Evolutionary conservation across 306 rosid species (phyloP), one percentile per base, ranked within the genome.

Genomic region (Malus sieversii): DNA sequence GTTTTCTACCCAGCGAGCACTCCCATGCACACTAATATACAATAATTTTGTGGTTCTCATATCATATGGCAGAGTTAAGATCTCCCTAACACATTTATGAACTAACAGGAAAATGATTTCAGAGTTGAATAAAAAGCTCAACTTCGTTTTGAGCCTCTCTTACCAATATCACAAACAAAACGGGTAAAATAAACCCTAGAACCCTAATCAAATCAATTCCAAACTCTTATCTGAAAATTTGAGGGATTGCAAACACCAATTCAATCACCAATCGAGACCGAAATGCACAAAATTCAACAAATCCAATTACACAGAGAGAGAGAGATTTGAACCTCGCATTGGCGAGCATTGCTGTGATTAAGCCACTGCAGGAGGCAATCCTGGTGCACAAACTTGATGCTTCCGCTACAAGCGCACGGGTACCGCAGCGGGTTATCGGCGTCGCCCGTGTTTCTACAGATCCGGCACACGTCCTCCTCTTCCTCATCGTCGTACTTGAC

Each of bases 311-410:
- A 42, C 65, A 23, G 42, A 80, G 8, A 61, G 35, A 58, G 23
- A 78, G 33, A 67, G 66, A 25, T 25, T 75, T 3, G 73, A 81
- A 96, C 99, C 98, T 96, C 99, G 90, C 99, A 96, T 85, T 96
- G 99, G 65, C 99, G 97, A 76, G 98, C 99, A 86, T 96, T 96
- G 90, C 99, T 96, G 82, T 96, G 99, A 88, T 89, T 92, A 72
- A 96, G 98, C 99, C 99, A 96, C 89, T 92, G 99, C 79, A 96
- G 90, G 70, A 96, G 97, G 82, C 99, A 96, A 63, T 92, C 99
- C 81, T 96, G 99, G 72, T 92, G 99, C 70, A 96, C 99, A 75
- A 83, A 96, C 78, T 96, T 96, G 77, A 96, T 96, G 85, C 99
- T 96, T 11, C 99, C 99, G 80, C 99, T 96, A 68, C 99, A 96